These are phyloP conservation scores for Lippia alba DNA, from an alignment of 305 asterid genomes.

Conservation along the genomic window DNA sequence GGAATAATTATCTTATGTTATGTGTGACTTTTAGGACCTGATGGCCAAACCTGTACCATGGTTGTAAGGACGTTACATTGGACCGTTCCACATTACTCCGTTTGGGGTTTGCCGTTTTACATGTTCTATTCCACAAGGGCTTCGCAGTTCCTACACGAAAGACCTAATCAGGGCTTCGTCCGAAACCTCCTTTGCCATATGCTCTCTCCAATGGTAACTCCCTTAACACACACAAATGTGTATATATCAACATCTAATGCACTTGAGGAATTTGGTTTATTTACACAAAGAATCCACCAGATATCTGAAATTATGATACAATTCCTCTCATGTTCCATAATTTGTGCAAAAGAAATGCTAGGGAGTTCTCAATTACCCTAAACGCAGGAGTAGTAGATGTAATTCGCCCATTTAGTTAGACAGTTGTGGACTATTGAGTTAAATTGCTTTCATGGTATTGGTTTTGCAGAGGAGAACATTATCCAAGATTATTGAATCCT, in stretches of 20 bases:
- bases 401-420: too few relatives aligned
- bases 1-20: neutral
- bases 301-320: too few relatives aligned
- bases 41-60: conserved; percentile 82
- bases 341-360: too few relatives aligned
- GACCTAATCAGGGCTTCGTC: conserved; percentile 79
- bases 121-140: conserved; percentile 89
- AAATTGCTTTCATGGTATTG: neutral
- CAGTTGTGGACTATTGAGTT: too few relatives aligned
- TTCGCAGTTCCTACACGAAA: conserved; percentile 77
- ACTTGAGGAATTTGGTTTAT: too few relatives aligned
- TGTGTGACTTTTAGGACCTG: conserved; percentile 48
- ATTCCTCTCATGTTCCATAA: too few relatives aligned
- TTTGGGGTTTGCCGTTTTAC: conserved; percentile 91
- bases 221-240: too few relatives aligned
- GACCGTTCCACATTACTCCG: conserved; percentile 89
- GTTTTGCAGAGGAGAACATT: conserved; percentile 54
- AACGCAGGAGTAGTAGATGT: too few relatives aligned
- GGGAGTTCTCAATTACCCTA: too few relatives aligned
- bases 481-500: conserved; percentile 73
- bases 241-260: too few relatives aligned
- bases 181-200: conserved; percentile 62
- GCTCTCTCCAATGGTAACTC: conserved; percentile 67
- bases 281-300: too few relatives aligned
- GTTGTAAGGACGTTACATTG: conserved; percentile 81